Evolutionary conservation across 495 filamentous ascomycete genomes (phyloP).

Genomic region (Lasiosphaeris hirsuta): DNA sequence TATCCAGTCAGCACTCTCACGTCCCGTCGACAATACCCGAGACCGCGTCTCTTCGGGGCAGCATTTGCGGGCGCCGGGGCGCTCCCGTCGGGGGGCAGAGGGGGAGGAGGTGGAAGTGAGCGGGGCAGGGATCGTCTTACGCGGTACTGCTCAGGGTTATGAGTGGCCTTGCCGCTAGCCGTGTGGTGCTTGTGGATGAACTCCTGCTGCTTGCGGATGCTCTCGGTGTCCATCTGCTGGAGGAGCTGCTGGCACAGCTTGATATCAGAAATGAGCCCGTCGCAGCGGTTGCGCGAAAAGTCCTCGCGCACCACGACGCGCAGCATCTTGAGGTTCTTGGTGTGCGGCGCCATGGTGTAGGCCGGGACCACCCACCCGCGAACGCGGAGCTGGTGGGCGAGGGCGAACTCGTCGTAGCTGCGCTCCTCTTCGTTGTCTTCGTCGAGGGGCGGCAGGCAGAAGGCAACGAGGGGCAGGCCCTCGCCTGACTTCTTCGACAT

Average conservation of each 20-base stretch:
- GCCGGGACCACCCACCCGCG: slow-evolving; percentile 89
- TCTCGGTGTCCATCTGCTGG: slow-evolving; percentile 67
- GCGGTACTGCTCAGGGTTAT: slow-evolving; percentile 62
- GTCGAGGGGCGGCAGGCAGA: slow-evolving; percentile 58
- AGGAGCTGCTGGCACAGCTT: slow-evolving; percentile 65
- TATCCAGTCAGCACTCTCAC: neutral
- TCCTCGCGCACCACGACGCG: slow-evolving; percentile 87
- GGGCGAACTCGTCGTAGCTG: slow-evolving; percentile 76
- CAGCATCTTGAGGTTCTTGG: slow-evolving; percentile 75
- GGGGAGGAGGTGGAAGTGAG: neutral
- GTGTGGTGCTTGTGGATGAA: slow-evolving; percentile 58
- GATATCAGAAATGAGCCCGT: slow-evolving; percentile 68
- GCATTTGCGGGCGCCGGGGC: too few relatives aligned
- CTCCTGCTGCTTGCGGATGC: slow-evolving; percentile 61
- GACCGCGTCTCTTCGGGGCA: too few relatives aligned
- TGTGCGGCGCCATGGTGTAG: slow-evolving; percentile 91
- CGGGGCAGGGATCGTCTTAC: slow-evolving; percentile 24
- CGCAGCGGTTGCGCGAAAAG: slow-evolving; percentile 73
- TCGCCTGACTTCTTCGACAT: slow-evolving; percentile 71
- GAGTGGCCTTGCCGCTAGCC: slow-evolving; percentile 52
- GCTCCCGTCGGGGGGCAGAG: neutral
- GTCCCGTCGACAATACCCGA: too few relatives aligned
- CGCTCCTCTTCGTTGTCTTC: slow-evolving; percentile 39
- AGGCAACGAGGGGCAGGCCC: slow-evolving; percentile 83
- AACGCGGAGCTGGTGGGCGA: slow-evolving; percentile 77